These are phyloP conservation scores for Cercospora sp. DNA, from an alignment of 2,329 filamentous ascomycete genomes.

Conservation along the genomic window DNA sequence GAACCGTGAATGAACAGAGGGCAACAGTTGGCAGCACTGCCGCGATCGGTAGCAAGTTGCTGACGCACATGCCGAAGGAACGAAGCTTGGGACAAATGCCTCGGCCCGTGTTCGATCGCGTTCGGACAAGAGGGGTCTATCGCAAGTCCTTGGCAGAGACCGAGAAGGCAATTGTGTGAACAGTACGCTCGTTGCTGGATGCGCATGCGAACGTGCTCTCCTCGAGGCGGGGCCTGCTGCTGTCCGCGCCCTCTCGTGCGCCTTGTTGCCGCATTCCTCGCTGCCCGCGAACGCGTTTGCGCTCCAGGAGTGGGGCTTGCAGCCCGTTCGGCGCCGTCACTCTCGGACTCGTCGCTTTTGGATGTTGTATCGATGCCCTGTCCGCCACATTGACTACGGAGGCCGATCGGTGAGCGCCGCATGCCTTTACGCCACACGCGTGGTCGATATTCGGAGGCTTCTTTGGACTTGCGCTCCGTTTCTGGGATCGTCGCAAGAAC, in stretches of 20 bases:
- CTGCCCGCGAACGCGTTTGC: background rate
- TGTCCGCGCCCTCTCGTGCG: background rate
- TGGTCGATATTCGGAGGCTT: constrained; percentile 5
- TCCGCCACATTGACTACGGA: background rate
- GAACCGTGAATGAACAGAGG: background rate
- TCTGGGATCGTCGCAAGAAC: constrained; percentile 5
- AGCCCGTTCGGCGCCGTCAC: background rate
- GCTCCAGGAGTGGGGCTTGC: background rate
- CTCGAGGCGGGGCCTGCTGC: background rate
- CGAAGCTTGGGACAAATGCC: background rate
- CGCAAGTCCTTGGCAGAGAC: background rate
- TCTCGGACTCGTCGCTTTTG: background rate
- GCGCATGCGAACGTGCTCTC: background rate
- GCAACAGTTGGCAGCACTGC: background rate
- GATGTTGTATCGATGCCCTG: background rate
- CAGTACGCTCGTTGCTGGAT: background rate
- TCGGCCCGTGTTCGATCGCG: background rate
- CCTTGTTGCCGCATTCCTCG: background rate
- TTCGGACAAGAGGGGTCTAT: background rate
- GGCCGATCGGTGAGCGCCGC: background rate
- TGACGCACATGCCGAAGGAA: background rate
- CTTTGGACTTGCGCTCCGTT: constrained; percentile 4
- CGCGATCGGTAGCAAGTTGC: background rate
- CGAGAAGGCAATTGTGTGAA: background rate
- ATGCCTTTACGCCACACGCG: constrained; percentile 3